Percentiles rank a stretch among this genome's conserved stretches.
These are phyloP conservation scores for Vinca minor DNA, from an alignment of 257 asterid genomes.

Conservation along the genomic window DNA sequence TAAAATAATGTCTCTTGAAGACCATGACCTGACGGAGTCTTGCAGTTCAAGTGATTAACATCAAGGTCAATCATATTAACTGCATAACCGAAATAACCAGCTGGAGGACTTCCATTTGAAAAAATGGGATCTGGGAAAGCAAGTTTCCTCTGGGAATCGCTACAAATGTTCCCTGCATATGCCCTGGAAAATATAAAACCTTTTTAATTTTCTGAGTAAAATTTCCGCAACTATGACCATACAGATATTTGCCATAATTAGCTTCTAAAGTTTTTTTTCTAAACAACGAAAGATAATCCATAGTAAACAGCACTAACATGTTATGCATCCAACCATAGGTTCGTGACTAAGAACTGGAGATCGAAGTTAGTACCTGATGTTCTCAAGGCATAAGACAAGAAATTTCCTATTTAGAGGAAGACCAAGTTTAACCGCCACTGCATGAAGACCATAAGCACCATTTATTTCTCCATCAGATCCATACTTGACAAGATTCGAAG, in stretches of 20 bases:
- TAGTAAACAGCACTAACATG: neutral
- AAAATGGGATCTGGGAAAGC: slow-evolving; percentile 33
- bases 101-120: slow-evolving; percentile 35
- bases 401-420: slow-evolving; percentile 25
- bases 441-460: slow-evolving; percentile 16
- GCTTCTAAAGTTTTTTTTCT: no score
- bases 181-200: no score
- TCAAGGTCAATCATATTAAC: slow-evolving; percentile 40
- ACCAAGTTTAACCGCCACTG: slow-evolving; percentile 28
- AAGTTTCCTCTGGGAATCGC: slow-evolving; percentile 27
- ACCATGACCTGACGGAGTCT: slow-evolving; percentile 33
- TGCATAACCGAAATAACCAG: slow-evolving; percentile 51
- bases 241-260: no score
- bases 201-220: no score
- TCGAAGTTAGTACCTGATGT: slow-evolving; percentile 36
- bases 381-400: slow-evolving; percentile 40
- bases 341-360: neutral
- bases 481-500: slow-evolving; percentile 26
- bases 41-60: slow-evolving; percentile 19
- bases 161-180: slow-evolving; percentile 8
- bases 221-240: no score
- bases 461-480: slow-evolving; percentile 12
- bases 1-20: slow-evolving; percentile 50
- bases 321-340: neutral
- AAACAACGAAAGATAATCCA: neutral